Evolutionary conservation across 345 rosid genomes (phyloP), one percentile per base, ranked within the genome.

Genomic region (Citropsis articulata): DNA sequence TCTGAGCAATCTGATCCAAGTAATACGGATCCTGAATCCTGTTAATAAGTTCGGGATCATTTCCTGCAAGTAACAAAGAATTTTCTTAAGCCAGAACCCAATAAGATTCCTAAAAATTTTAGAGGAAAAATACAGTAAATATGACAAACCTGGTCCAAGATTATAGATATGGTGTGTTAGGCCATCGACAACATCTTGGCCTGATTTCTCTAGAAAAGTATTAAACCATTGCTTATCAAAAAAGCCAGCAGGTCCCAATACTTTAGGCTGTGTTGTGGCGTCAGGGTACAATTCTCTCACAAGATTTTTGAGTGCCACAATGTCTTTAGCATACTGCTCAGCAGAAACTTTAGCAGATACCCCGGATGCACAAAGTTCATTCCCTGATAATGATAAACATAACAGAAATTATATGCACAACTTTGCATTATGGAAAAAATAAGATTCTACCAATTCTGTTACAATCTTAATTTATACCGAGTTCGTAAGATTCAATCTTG

Each of bases 151-250:
- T 77, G 89, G 56, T 13, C 94, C 94, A 13, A 92, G 87, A 38
- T 92, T 89, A 78, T 92, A 92, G 27, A 87, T 84, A 77, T 92
- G 97, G 76, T 90, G 94, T 28, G 90, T 87, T 9, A 84, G 53
- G 59, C 86, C 91, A 77, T 86, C 90, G 3, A 89, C 83, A 48
- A 84, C 87, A 30, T 88, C 76, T 10, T 78, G 84, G 19, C 92
- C 93, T 4, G 89, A 67, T 36, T 21, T 74, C 75, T 79, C 40
- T 10, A 90, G 81, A 50, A 85, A 84, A 30, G 78, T 82, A 1
- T 59, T 38, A 57, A 89, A 90, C 96, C 94, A 92, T 78, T 84
- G 31, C 59, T 82, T 61, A n/a, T 92, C 92, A 4, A 77, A 92
- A 61, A 88, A 90, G 2, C 96, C 91, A 25, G 80, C 90, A 0